Base-by-base conservation (phyloP, 352 stramenopile genomes). In the Phytophthora pluvialis region DNA sequence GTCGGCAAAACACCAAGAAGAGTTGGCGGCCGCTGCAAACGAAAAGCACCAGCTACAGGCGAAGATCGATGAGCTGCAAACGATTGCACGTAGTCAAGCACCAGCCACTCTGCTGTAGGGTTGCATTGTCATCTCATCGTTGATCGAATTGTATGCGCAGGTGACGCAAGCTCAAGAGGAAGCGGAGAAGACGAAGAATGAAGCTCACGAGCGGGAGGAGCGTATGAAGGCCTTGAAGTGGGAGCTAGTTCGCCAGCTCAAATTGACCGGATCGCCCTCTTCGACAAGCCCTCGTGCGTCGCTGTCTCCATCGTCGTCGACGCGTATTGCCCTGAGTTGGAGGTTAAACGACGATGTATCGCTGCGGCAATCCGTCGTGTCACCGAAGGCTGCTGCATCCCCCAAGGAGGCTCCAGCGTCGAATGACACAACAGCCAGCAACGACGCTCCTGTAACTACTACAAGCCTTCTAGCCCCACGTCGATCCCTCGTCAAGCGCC, bases 201-300 rank as follows among this genome's bases (percentile, higher is more conserved):
- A 64, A 18, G 80, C 76, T 5, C 32, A 62, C 4, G 69, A 86
- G 28, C 77, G 60, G 8, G 81, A 92, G 51, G 81, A 90, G 25
- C 80, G 80, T 36, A 83, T 86, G 71, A 88, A 90, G 59, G 83
- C 77, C 3, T 54, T 92, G 33, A 90, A 92, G 45, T 92, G 81
- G 81, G 83, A 92, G 56, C 70, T 92, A 10, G 78, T 92, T 35
- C 83, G 83, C 0, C 77, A 85, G 12, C 64, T 89, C 9, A 60
- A 43, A 26, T n/a, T 73, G 28, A 65, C 60, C n/a, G 65, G 65
- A 12, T 64, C 52, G n/a, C 40, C 51, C 40, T 39, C 43, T 3
- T 73, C 70, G 3, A 58, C 15, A 1, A 73, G 62, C 13, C 33
- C 49, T 5, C 58, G 62, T 21, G 55, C 63, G 3, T 61, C 51